Conservation (phyloP, 768 basidiomycete genomes). For the Clitopilus passeckerianus region DNA sequence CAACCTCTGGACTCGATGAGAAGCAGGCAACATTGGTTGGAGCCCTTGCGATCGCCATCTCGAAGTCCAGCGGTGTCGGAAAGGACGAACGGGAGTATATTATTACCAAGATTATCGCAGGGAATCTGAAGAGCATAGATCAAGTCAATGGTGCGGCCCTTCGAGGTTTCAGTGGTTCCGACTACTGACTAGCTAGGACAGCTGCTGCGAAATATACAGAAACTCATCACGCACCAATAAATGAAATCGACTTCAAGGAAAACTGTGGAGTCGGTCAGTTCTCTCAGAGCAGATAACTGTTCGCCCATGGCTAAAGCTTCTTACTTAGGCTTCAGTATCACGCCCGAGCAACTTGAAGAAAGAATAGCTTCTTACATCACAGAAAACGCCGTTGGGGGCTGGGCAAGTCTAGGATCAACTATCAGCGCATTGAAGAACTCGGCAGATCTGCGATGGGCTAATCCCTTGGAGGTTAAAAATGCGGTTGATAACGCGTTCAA, state of each 20-base stretch:
- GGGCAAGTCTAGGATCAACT: constrained; percentile 68
- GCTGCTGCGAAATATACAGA: constrained; percentile 78
- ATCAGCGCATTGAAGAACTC: constrained; percentile 60
- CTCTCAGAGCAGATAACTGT: neutral
- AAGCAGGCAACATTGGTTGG: constrained; percentile 71
- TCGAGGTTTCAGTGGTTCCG: neutral
- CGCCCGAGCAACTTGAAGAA: constrained; percentile 53
- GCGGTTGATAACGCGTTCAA: constrained; percentile 67
- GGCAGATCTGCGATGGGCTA: constrained; percentile 75
- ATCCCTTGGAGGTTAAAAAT: constrained; percentile 79
- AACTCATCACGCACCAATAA: constrained; percentile 50
- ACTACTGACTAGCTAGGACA: constrained; percentile 18
- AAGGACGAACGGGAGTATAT: constrained; percentile 56
- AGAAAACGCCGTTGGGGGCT: constrained; percentile 55
- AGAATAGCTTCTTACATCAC: constrained; percentile 55
- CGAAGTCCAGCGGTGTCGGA: constrained; percentile 48
- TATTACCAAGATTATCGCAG: constrained; percentile 64
- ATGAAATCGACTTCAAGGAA: constrained; percentile 68
- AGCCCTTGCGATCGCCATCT: constrained; percentile 56
- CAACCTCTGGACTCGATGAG: constrained; percentile 56
- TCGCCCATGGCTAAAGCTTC: no score
- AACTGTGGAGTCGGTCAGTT: constrained; percentile 84
- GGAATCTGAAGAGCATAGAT: constrained; percentile 72
- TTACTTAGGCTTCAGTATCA: constrained; percentile 70
- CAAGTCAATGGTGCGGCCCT: constrained; percentile 74